Evolutionary conservation across 352 stramenopile genomes (phyloP), one percentile per base, ranked within the genome.

Genomic region (Sclerospora graminicola): DNA sequence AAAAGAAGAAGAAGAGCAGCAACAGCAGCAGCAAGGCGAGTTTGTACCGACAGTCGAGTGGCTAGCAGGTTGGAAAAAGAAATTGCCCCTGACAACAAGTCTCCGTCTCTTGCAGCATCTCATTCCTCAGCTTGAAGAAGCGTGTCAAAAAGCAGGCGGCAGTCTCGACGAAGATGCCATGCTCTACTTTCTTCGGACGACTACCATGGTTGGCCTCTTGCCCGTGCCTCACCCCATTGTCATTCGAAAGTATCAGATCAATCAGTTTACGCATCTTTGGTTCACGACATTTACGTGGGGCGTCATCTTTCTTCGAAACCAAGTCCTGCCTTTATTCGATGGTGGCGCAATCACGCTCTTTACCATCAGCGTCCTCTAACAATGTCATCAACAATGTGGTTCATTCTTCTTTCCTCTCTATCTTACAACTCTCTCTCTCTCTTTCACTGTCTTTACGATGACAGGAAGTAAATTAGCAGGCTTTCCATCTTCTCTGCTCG

Each of bases 251-350:
- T 99, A 99, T 64, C 91, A 98, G 68, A 96, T 96, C 47, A 99
- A 99, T 69, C 85, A 98, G 64, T 98, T 97, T 54, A 99, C 95
- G 21, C 87, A 94, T 19, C 63, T 98, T 30, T 99, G 96, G 96
- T 98, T 99, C 63, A 98, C 95, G 21, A 97, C 94, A 10, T 99
- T 98, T 56, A 95, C 97, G 59, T 99, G 95, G 95, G 95, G 96
- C 29, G 94, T 99, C 31, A 96, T 99, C 54, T 99, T 98, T 67
- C 75, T 99, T 39, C 88, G 93, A 33, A 98, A 98, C 74, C 94
- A 98, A 54, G 56, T 88, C 47, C 74, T 98, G 29, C 95, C 95
- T 39, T 87, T 99, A 48, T 99, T 98, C 63, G 95, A 99, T 60
- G 92, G 90, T 49, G 69, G 90, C 41, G 92, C 85, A 33, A 98